Conservation (phyloP, 257 asterid species). For the Solanum chmielewskii region DNA sequence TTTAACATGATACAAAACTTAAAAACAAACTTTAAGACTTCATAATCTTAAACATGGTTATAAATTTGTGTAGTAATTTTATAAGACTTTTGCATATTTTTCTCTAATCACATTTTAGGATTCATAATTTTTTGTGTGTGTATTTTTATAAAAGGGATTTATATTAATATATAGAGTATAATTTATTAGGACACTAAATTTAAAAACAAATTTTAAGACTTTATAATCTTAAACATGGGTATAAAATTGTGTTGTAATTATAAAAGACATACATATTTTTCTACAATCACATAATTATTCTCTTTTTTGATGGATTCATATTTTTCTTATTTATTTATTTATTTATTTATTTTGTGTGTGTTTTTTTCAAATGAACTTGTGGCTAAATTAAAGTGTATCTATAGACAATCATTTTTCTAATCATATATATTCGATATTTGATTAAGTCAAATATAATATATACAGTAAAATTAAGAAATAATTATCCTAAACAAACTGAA, state of each 20-base stretch:
- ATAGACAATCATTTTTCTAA: not conserved
- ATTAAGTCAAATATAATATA: not conserved
- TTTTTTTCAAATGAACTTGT: not conserved
- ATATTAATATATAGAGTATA: not conserved
- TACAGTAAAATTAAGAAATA: not conserved
- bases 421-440: not conserved
- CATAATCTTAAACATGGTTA: not conserved
- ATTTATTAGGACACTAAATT: too few relatives aligned
- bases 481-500: not conserved
- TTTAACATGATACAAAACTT: not conserved
- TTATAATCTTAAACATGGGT: too few relatives aligned
- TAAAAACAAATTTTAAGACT: too few relatives aligned
- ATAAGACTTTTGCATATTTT: not conserved
- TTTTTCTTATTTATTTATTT: too few relatives aligned
- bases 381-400: not conserved
- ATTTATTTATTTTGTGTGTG: too few relatives aligned
- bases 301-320: not conserved
- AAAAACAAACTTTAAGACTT: not conserved
- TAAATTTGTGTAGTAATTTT: not conserved
- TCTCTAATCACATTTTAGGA: not conserved
- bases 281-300: not conserved
- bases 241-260: too few relatives aligned
- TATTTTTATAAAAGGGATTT: not conserved
- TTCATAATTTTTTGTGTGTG: not conserved
- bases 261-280: not conserved